phyloP scores from a whole-genome alignment of 2,329 filamentous ascomycete species.

The Nannizzia gypsea region DNA sequence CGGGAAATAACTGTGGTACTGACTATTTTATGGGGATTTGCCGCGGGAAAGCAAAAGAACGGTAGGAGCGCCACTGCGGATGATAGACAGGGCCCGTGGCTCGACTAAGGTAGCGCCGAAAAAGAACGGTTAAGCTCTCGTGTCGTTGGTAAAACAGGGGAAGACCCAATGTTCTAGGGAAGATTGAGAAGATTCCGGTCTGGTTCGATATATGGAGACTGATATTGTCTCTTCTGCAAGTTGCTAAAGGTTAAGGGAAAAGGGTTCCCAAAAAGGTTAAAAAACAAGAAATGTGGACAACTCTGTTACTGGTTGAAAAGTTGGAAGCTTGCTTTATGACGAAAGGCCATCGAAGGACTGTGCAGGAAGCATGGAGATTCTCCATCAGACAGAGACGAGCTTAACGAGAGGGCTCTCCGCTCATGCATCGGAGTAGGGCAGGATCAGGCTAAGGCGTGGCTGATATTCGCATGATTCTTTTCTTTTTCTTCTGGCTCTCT shows the following conservation, averaged over 20 bases:
- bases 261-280: background rate
- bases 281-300: background rate
- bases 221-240: background rate
- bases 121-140: background rate
- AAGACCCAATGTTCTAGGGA: background rate
- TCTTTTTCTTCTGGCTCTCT: background rate
- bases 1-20: background rate
- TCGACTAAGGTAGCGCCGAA: conserved; percentile 3
- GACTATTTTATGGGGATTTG: conserved; percentile 2
- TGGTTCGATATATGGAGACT: background rate
- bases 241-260: background rate
- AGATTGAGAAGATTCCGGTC: background rate
- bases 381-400: background rate
- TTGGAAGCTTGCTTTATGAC: background rate
- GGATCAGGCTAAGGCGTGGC: conserved; percentile 2
- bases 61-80: conserved; percentile 3
- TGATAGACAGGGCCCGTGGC: conserved; percentile 5
- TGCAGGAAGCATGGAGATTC: background rate
- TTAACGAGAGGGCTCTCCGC: background rate
- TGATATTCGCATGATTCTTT: conserved; percentile 1
- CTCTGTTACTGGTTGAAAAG: background rate
- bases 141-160: conserved; percentile 4
- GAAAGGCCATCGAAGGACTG: background rate
- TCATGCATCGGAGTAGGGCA: conserved; percentile 1
- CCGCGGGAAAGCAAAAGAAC: conserved; percentile 4